phyloP scores from a whole-genome alignment of 2,329 filamentous ascomycete species.

The Botryotinia convoluta region DNA sequence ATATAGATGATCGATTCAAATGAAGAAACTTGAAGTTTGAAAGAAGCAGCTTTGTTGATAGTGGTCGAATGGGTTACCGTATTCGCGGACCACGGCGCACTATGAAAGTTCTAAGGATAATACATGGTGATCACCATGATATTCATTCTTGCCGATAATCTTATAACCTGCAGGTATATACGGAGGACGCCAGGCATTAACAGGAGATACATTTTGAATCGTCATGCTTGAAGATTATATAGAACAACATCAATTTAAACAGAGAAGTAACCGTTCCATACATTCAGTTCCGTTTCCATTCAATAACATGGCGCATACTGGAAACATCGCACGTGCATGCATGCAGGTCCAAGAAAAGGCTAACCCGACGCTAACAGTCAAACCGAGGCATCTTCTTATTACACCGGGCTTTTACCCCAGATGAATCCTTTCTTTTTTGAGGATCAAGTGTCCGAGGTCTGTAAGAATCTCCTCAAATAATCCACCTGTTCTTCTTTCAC shows the following conservation, averaged over 20 bases:
- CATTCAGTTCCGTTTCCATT: background rate
- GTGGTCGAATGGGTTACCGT: background rate
- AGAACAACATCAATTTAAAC: background rate
- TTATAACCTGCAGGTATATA: no score
- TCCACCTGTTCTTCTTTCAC: conserved; percentile 8
- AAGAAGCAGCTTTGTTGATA: background rate
- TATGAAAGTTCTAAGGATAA: background rate
- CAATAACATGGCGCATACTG: background rate
- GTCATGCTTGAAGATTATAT: background rate
- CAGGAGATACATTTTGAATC: background rate
- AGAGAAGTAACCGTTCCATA: background rate
- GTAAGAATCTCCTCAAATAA: conserved; percentile 15
- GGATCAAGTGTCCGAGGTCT: conserved; percentile 1
- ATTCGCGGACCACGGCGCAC: background rate
- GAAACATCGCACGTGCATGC: conserved; percentile 4
- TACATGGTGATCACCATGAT: background rate
- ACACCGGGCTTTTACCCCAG: conserved; percentile 27
- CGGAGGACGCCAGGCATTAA: background rate
- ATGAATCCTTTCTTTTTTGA: background rate
- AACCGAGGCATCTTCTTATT: conserved; percentile 34
- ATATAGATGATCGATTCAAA: background rate
- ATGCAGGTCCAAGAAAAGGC: background rate
- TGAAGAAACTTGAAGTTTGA: background rate
- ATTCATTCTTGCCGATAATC: background rate
- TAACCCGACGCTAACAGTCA: conserved; percentile 9